Conservation (phyloP, 306 rosid genomes). For the Lablab purpureus region DNA sequence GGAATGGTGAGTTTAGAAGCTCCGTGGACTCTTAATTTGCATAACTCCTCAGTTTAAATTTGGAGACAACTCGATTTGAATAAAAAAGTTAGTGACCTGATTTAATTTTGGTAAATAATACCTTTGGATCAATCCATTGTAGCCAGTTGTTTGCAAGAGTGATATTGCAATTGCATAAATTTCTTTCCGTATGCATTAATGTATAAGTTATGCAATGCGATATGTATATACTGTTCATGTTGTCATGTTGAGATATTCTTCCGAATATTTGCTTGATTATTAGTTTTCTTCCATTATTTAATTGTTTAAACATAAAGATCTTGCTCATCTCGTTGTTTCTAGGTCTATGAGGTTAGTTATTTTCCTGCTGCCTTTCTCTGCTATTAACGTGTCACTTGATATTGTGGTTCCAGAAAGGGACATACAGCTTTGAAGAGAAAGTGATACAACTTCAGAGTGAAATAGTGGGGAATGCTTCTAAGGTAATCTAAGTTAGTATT, state of each 20-base stretch:
- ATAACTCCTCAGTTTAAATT: not conserved
- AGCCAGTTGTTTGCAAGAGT: not conserved
- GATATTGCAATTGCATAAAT: not conserved
- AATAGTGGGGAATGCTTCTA: conserved; percentile 84
- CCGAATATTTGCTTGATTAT: not conserved
- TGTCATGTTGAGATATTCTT: not conserved
- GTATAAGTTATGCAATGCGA: not conserved
- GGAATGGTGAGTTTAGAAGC: conserved; percentile 4
- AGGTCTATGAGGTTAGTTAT: not conserved
- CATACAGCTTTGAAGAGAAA: conserved; percentile 64
- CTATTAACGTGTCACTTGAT: conserved; percentile 28
- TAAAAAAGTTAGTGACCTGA: not conserved
- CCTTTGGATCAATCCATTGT: not conserved
- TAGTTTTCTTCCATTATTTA: conserved; percentile 12
- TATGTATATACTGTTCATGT: conserved; percentile 3
- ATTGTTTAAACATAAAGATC: conserved; percentile 3
- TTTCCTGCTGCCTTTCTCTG: not conserved
- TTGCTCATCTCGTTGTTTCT: conserved; percentile 6
- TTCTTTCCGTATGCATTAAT: not conserved
- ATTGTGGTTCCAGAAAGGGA: conserved; percentile 69
- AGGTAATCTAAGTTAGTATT: conserved; percentile 61
- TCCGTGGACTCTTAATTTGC: conserved; percentile 5
- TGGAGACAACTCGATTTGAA: conserved; percentile 19
- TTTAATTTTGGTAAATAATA: not conserved
- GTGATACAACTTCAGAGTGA: conserved; percentile 77